Base-by-base conservation (phyloP, 2,329 filamentous ascomycete species). In the Xylaria digitata region DNA sequence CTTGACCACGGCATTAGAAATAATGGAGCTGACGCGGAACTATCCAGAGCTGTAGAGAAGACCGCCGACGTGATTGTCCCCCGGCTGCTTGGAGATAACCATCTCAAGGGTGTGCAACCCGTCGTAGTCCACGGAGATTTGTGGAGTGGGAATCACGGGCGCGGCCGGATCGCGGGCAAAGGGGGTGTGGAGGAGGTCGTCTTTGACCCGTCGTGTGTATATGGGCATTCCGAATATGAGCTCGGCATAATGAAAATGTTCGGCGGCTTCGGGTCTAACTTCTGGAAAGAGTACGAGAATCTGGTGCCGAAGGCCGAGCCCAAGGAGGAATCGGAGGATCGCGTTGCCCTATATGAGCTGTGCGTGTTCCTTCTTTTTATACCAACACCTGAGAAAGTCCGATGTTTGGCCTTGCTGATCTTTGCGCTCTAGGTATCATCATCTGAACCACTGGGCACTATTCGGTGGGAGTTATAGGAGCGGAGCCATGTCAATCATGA, bases 221-320 rank as follows among this genome's bases (percentile, higher is more conserved):
- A 96, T 75, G 93, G 90, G 1, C 94, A 97, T 77, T 91, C 86
- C 1, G 95, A 98, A 82, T 97, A 90, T 78, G 95, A 97, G 72
- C 82, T 97, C 59, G 95, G 95, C 0, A 97, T 97, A 71, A 97
- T 97, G 94, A 87, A 86, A 58, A 97, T 97, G 94, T 98, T 97
- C 84, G 94, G 94, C 0, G 95, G 95, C 0, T 97, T 96, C 78
- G 89, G 89, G 0, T 74, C 78, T 0, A 78, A 75, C 0, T 97
- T 97, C 74, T 89, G 92, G 84, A 85, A 85, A 37, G 92, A 96
- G 76, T 98, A 97, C 77, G 87, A 92, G 77, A 78, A 82, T 45
- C 75, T 93, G 26, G 89, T 94, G 53, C 91, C 91, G 0, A 96
- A 91, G 81, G 90, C 91, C 8, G 92, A 97, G 77, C 94, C 94